Base-by-base conservation (phyloP, 1,284 basidiomycete species). In the Boletus austroedulis region DNA sequence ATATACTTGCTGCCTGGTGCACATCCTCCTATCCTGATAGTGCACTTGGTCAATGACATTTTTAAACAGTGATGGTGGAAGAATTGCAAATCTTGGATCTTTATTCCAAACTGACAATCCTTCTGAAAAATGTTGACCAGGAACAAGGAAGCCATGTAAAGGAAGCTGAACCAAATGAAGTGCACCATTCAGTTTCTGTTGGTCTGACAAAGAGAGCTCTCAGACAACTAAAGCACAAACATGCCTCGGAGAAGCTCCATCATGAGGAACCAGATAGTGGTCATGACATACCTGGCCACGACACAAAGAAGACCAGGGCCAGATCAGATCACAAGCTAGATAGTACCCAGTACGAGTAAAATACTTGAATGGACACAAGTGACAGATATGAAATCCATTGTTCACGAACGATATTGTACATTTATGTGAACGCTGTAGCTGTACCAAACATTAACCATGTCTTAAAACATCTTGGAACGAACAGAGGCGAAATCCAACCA, bases 121-220 rank as follows among this genome's bases (percentile, higher is more conserved):
- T 91, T 64, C 89, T 89, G 1, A 92, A 92, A 68, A 79, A 80
- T 61, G 71, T 75, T 24, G 80, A 82, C 31, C 75, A 65, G 4
- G 77, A 78, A 46, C 76, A 78, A 58, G 77, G 79, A 54, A 74
- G 73, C n/a, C 6, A 23, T 19, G 10, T 15, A 10, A 40, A 40
- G 11, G 38, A 21, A 44, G 61, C 62, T 32, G 55, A 63, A 17
- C 62, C 57, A 5, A 49, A 34, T 5, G 67, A 56, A 41, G 68
- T 60, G 26, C 50, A 53, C 15, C 43, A 60, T 45, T 54, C 62
- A 2, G 24, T 11, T 48, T 19, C 49, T 24, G 59, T 67, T 12
- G 61, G 62, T 57, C 56, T 70, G 48, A 75, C 72, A 45, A 77
- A 79, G 66, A 80, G 79, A 62, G 77, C 78, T 26, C 70, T 80